Base-by-base conservation (phyloP, 2,329 filamentous ascomycete genomes). In the Sporothrix euskadiensis region DNA sequence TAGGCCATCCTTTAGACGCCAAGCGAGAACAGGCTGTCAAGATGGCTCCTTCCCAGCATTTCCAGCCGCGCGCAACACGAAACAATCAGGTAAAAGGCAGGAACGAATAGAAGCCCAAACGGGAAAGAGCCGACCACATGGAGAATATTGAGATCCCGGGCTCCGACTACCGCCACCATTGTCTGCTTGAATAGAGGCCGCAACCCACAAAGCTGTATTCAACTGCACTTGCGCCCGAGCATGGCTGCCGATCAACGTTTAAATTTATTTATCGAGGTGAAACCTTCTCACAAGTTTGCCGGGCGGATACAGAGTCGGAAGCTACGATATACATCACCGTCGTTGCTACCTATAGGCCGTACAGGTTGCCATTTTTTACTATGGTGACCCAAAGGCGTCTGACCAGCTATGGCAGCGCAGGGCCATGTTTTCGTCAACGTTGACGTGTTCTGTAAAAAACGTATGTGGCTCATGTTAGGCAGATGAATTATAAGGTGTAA, bases 11-110 rank as follows among this genome's bases (percentile, higher is more conserved):
- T 63, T 41, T 41, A 35, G 16, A 22, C 61, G 61, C 61, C 61
- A 63, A 44, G 35, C 8, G 59, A 26, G 14, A 59, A 35, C 56
- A 35, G 35, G 61, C 61, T 44, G 61, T 39, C 61, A 65, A 49
- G 44, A 49, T 49, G 14, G 44, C 44, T 49, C 44, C 44, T 49
- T 49, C 44, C 41, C 35, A 35, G 35, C 35, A 2, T 35, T 35
- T 35, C 63, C 63, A 66, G 63, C 63, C 63, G 63, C 63, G 63
- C 63, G 63, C 41, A 47, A 68, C 63, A 52, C 63, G 63, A 52
- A 68, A 68, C 63, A 16, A 16, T 14, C 10, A 8, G 44, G 14
- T 49, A 5, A 26, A 32, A n/a, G 63, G 14, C 63, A 52, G 16
- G 63, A 68, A 44, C 63, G 30, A 68, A 47, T 10, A 26, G 49